phyloP scores from a whole-genome alignment of 345 rosid species.

The Hirschfeldia incana region DNA sequence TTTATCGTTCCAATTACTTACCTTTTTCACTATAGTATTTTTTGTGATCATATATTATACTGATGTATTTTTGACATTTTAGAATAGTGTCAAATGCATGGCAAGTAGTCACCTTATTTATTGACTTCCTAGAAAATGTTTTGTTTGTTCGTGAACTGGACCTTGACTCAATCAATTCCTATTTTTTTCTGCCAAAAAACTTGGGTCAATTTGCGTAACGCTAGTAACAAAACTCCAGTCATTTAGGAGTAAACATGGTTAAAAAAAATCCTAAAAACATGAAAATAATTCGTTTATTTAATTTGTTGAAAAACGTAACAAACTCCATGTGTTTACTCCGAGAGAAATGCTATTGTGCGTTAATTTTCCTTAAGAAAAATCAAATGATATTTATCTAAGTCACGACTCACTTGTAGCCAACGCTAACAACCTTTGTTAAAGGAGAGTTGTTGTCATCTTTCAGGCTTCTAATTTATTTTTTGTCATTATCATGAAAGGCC shows the following conservation, averaged over 20 bases:
- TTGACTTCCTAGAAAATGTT: neutral
- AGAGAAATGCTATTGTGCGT: constrained; percentile 3
- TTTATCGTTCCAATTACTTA: neutral
- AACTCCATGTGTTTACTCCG: constrained; percentile 9
- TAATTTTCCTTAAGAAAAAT: neutral
- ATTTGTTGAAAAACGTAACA: neutral
- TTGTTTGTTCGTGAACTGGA: neutral
- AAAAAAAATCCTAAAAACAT: neutral
- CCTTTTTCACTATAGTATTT: neutral
- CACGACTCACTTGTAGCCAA: neutral
- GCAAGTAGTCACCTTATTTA: neutral
- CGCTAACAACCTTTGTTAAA: neutral
- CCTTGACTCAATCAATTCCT: constrained; percentile 33
- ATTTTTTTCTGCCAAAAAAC: constrained; percentile 6
- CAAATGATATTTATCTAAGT: neutral
- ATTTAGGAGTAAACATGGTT: constrained; percentile 24
- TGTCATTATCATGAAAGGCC: neutral
- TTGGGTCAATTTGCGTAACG: constrained; percentile 20
- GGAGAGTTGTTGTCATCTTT: neutral
- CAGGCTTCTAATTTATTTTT: neutral
- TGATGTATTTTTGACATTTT: neutral
- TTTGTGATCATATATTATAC: neutral
- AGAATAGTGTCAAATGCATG: neutral
- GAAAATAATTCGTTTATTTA: neutral
- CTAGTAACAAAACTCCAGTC: constrained; percentile 4